Conservation (phyloP, 164 flowering plant species). For the Santalum album region DNA sequence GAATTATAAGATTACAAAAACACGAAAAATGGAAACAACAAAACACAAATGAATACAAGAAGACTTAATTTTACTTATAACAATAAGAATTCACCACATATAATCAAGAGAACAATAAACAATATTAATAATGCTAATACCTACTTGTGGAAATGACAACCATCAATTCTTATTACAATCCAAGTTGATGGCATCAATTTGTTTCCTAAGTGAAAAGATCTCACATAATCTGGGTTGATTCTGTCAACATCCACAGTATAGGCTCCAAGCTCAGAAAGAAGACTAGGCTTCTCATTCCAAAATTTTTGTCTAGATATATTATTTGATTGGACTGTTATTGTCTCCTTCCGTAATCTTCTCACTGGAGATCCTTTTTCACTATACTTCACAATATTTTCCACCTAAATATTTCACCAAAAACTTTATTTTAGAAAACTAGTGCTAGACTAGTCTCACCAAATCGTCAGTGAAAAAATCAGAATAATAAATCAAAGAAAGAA, state of each 20-base stretch:
- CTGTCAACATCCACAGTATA: slow-evolving; percentile 26
- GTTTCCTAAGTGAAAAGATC: slow-evolving; percentile 39
- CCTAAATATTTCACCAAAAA: slow-evolving; percentile 16
- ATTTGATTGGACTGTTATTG: slow-evolving; percentile 25
- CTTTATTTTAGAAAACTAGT: too few species aligned
- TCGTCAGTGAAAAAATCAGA: too few species aligned
- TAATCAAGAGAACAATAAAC: not conserved
- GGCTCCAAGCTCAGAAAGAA: slow-evolving; percentile 40
- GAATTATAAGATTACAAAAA: too few species aligned
- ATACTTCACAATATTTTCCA: slow-evolving; percentile 45
- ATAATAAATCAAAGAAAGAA: too few species aligned
- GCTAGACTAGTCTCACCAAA: too few species aligned
- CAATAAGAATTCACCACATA: too few species aligned
- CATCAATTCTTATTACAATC: slow-evolving; percentile 80
- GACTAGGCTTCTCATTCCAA: slow-evolving; percentile 42
- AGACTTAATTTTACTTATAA: too few species aligned
- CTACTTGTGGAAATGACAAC: slow-evolving; percentile 78
- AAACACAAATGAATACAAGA: too few species aligned
- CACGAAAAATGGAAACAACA: too few species aligned
- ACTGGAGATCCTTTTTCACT: slow-evolving; percentile 40
- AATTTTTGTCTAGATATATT: slow-evolving; percentile 41
- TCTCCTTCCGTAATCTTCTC: slow-evolving; percentile 37
- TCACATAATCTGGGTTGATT: slow-evolving; percentile 39
- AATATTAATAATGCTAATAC: not conserved
- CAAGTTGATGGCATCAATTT: slow-evolving; percentile 59